A percentile compares a stretch with the other conserved stretches of the same genome.
Conservation (phyloP, 2,329 filamentous ascomycete species). For the Microcyclosporella mali region DNA sequence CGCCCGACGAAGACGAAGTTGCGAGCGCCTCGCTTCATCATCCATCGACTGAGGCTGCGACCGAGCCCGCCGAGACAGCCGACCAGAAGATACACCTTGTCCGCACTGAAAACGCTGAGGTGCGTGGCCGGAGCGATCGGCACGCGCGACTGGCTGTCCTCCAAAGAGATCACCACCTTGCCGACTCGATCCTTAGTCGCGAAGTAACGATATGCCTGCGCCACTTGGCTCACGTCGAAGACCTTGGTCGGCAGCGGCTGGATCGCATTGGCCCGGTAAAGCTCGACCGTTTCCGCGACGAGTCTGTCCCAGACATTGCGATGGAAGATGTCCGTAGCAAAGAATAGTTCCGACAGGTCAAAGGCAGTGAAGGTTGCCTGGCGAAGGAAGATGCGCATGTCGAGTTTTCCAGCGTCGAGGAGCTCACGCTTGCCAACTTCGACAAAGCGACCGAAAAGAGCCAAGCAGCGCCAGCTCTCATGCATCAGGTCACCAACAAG, state of each 20-base stretch:
- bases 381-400: constrained; percentile 8
- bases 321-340: neutral
- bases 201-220: neutral
- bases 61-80: constrained; percentile 8
- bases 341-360: constrained; percentile 2
- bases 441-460: constrained; percentile 26
- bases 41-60: neutral
- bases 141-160: neutral
- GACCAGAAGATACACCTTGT: constrained; percentile 10
- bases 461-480: constrained; percentile 24
- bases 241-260: neutral
- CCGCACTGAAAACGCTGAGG: constrained; percentile 13
- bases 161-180: constrained; percentile 1
- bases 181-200: neutral
- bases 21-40: constrained; percentile 2
- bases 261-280: constrained; percentile 1
- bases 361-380: constrained; percentile 1
- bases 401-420: constrained; percentile 1
- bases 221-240: neutral
- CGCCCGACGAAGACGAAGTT: constrained; percentile 14
- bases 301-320: neutral
- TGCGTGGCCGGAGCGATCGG: neutral
- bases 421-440: constrained; percentile 23
- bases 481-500: constrained; percentile 25
- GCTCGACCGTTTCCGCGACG: neutral